phyloP scores from a whole-genome alignment of 1,284 basidiomycete species.

The Microbotryum saponariae region DNA sequence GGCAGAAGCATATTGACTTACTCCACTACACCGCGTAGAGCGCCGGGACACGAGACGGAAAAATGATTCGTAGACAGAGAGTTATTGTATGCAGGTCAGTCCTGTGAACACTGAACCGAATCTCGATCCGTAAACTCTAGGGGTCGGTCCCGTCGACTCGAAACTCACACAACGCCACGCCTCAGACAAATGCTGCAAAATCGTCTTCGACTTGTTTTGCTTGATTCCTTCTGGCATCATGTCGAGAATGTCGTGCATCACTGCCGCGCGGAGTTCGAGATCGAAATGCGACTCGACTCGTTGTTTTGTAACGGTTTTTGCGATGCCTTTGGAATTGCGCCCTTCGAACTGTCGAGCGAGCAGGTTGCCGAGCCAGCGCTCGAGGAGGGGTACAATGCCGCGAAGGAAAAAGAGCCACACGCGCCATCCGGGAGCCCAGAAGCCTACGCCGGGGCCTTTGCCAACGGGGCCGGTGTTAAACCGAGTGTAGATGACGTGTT shows the following conservation, averaged over 20 bases:
- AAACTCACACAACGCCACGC: constrained; percentile 65
- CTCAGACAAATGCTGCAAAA: constrained; percentile 92
- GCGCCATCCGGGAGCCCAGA: constrained; percentile 99
- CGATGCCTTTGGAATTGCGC: constrained; percentile 80
- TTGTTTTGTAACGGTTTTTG: constrained; percentile 89
- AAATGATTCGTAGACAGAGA: background rate
- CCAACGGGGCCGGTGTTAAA: constrained; percentile 99
- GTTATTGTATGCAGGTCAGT: background rate
- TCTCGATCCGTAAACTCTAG: background rate
- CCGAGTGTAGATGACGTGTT: constrained; percentile 86
- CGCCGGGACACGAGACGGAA: background rate
- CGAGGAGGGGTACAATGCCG: constrained; percentile 93
- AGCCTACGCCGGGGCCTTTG: constrained; percentile 97
- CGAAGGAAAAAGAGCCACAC: constrained; percentile 99
- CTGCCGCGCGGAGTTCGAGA: constrained; percentile 90
- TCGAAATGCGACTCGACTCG: constrained; percentile 98
- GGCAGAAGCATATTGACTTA: no score
- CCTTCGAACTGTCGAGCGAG: constrained; percentile 96
- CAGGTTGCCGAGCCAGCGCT: constrained; percentile 95
- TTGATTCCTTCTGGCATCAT: constrained; percentile 98
- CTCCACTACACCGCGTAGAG: no score
- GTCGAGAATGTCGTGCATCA: constrained; percentile 94
- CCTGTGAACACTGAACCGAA: background rate
- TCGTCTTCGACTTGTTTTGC: constrained; percentile 98
- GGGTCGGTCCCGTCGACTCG: background rate